Evolutionary conservation across 1,284 basidiomycete species (phyloP).

Genomic region (Neonothopanus nambi): DNA sequence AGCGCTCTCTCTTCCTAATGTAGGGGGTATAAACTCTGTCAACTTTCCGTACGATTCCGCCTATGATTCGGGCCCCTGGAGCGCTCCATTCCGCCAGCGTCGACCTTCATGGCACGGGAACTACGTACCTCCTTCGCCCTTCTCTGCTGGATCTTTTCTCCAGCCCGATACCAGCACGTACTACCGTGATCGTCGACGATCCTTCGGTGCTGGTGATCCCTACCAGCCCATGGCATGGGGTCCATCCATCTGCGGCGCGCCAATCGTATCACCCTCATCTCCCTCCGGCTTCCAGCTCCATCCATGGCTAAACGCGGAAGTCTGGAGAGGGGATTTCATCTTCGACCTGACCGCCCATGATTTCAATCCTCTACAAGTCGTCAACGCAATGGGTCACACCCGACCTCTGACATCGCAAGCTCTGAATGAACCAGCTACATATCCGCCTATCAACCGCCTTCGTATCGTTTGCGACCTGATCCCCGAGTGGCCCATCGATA

Average conservation of each 20-base stretch:
- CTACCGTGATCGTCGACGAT: conserved; percentile 36
- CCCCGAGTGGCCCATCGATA: conserved; percentile 61
- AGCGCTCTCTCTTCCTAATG: conserved; percentile 9
- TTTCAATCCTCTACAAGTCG: conserved; percentile 44
- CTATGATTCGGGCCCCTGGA: background rate
- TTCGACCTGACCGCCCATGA: conserved; percentile 54
- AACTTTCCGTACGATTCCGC: conserved; percentile 3
- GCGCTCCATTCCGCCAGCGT: conserved; percentile 4
- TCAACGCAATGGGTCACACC: conserved; percentile 36
- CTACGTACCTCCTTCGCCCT: conserved; percentile 19
- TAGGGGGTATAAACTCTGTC: conserved; percentile 15
- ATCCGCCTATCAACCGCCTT: conserved; percentile 56
- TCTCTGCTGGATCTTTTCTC: conserved; percentile 1
- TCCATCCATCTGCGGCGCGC: conserved; percentile 18
- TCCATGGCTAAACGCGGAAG: conserved; percentile 60
- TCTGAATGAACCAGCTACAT: conserved; percentile 52
- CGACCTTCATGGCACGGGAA: conserved; percentile 19
- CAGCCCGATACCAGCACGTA: conserved; percentile 18
- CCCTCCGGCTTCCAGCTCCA: conserved; percentile 46
- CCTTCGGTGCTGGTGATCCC: conserved; percentile 37
- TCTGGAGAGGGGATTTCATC: conserved; percentile 42
- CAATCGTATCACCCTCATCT: conserved; percentile 11
- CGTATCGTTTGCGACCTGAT: conserved; percentile 57
- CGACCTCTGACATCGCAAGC: conserved; percentile 41
- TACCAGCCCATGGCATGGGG: conserved; percentile 14